Evolutionary conservation across 1,139 yeast species (phyloP), one percentile per base, ranked within the genome.

Genomic region (Lodderomyces theae): DNA sequence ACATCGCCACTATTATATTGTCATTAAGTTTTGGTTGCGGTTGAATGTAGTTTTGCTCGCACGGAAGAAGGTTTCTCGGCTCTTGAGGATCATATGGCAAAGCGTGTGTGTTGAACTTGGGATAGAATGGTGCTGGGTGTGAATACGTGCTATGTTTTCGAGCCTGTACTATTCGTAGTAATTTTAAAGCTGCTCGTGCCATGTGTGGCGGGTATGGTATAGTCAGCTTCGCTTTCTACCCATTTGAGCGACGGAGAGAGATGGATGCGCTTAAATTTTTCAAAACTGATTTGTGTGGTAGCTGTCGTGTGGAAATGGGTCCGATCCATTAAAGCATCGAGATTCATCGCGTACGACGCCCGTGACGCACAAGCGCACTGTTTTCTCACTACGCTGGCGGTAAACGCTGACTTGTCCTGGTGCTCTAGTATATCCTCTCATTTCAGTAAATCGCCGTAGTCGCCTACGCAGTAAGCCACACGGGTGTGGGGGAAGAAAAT

Each of bases 1-100:
- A 88, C 97, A 92, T 88, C 17, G 97, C 96, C 2, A 92, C 78
- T 26, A 86, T 68, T 17, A 92, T 75, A 39, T 72, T 77, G 53
- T 86, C 95, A 28, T 73, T 58, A 4, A 51, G 51, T 1, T 48
- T 45, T 0, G 94, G 92, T 22, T 54, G 51, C 4, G 61, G 63
- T 48, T 78, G 85, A 2, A 42, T 36, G 40, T 61, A 57, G 16
- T 12, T 21, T 11, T 25, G 24, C 13, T 34, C 39, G n/a, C 30
- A 23, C 5, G 41, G 29, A 10, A 45, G 35, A 2, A 18, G 13
- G 28, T 47, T 45, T 28, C 31, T 38, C 18, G 37, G 43, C 23
- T 46, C 46, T 6, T 28, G 18, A 3, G 31, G 31, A 18, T 15
- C 18, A 15, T 28, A 28, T n/a, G 34, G 23, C 17, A n/a, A 15